These are phyloP conservation scores for Cyberlindnera veronae DNA, from an alignment of 805 yeast species.

Conservation along the genomic window DNA sequence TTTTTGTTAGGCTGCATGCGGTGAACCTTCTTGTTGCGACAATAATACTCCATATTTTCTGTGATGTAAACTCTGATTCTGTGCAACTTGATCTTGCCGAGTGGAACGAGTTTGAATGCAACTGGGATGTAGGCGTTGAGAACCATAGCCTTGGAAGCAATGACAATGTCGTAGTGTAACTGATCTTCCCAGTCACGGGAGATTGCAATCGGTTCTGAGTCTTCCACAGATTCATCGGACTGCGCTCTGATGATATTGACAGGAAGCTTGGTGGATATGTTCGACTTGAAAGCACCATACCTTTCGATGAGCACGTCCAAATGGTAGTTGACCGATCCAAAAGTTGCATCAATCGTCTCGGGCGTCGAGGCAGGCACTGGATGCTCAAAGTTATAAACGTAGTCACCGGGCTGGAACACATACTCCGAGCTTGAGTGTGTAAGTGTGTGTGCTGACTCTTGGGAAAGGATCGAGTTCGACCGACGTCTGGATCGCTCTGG, in stretches of 20 bases:
- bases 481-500: constrained; percentile 20
- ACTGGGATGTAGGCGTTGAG: constrained; percentile 82
- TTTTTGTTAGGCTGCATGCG: constrained; percentile 88
- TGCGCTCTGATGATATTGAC: constrained; percentile 72
- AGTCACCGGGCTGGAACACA: constrained; percentile 81
- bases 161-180: constrained; percentile 81
- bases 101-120: constrained; percentile 77
- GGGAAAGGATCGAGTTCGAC: constrained; percentile 10
- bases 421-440: too few species aligned
- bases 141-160: constrained; percentile 85
- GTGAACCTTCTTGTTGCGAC: constrained; percentile 83
- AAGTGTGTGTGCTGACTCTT: too few species aligned
- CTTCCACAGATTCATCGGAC: constrained; percentile 75
- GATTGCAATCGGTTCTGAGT: constrained; percentile 89
- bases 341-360: constrained; percentile 72
- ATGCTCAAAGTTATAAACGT: constrained; percentile 88
- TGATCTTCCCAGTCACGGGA: constrained; percentile 93
- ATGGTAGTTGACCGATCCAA: constrained; percentile 73
- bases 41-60: constrained; percentile 87
- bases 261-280: constrained; percentile 59
- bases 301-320: constrained; percentile 72
- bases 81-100: constrained; percentile 82
- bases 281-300: constrained; percentile 81
- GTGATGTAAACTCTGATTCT: constrained; percentile 82
- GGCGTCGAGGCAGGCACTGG: constrained; percentile 80